Percentiles rank a stretch among this genome's conserved stretches.
Evolutionary conservation across 441 rosid genomes (phyloP).

Genomic region (Flueggea neowawraea): DNA sequence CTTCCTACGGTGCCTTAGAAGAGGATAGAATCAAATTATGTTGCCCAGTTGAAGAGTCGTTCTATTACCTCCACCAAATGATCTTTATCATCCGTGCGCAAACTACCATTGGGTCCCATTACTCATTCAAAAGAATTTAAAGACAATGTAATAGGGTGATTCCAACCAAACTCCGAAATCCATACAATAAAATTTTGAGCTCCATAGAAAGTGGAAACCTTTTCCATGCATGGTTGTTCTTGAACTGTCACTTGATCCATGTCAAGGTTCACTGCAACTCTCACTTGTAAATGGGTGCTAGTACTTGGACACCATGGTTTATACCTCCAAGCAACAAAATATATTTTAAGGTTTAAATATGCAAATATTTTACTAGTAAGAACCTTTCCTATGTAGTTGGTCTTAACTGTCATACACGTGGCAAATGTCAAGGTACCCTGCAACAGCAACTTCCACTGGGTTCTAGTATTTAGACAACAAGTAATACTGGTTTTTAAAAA

Average conservation of each 20-base stretch:
- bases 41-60: no score
- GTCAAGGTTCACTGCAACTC: conserved; percentile 31
- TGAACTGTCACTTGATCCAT: conserved; percentile 23
- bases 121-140: no score
- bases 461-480: conserved; percentile 21
- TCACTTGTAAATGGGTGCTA: conserved; percentile 8
- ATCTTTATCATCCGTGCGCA: no score
- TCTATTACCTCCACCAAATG: no score
- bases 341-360: not conserved
- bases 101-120: no score
- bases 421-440: conserved; percentile 18
- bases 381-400: conserved; percentile 11
- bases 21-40: no score
- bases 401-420: conserved; percentile 42
- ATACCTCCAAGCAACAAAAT: not conserved
- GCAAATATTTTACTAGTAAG: not conserved
- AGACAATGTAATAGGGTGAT: no score
- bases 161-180: no score
- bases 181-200: no score
- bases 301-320: conserved; percentile 15
- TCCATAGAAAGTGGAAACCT: not conserved
- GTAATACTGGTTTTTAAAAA: no score
- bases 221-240: conserved; percentile 13
- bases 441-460: conserved; percentile 14
- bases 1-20: no score